A percentile compares a stretch with the other conserved stretches of the same genome.
Conservation (phyloP, 805 yeast species). For the Yarrowia phangngaensis region DNA sequence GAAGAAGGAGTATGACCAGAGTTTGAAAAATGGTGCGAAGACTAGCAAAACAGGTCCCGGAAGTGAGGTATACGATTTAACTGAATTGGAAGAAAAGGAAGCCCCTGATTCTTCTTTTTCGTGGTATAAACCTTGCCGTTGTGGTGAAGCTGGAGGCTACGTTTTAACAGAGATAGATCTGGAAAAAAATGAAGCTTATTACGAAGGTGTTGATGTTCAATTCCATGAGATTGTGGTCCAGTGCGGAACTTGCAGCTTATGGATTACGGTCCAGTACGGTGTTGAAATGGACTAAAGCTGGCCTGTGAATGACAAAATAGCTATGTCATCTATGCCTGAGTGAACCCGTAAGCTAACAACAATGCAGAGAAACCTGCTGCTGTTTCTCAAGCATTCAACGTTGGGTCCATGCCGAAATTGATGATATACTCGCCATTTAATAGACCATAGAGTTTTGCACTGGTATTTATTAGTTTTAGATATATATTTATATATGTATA, state of each 20-base stretch:
- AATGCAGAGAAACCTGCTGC: no score
- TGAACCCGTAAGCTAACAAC: no score
- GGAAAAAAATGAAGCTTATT: conserved; percentile 44
- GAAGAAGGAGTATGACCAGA: conserved; percentile 53
- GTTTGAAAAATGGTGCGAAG: conserved; percentile 35
- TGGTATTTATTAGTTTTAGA: no score
- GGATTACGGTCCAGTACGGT: conserved; percentile 68
- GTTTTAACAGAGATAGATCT: conserved; percentile 59
- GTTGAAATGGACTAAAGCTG: conserved; percentile 32
- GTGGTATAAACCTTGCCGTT: conserved; percentile 39
- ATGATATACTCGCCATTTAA: no score
- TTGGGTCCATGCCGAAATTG: no score
- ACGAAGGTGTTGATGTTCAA: conserved; percentile 8
- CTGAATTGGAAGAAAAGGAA: conserved; percentile 52
- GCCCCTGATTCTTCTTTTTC: conserved; percentile 29
- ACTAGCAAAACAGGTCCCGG: conserved; percentile 1
- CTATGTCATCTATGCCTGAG: no score
- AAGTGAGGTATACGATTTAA: conserved; percentile 60
- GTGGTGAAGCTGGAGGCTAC: conserved; percentile 54
- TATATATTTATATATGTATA: no score
- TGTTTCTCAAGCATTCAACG: no score
- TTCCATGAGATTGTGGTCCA: conserved; percentile 61
- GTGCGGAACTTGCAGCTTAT: conserved; percentile 77
- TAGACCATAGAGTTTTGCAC: no score
- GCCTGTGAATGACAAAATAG: no score